phyloP scores from a whole-genome alignment of 495 filamentous ascomycete species.

The Talaromyces borbonicus region DNA sequence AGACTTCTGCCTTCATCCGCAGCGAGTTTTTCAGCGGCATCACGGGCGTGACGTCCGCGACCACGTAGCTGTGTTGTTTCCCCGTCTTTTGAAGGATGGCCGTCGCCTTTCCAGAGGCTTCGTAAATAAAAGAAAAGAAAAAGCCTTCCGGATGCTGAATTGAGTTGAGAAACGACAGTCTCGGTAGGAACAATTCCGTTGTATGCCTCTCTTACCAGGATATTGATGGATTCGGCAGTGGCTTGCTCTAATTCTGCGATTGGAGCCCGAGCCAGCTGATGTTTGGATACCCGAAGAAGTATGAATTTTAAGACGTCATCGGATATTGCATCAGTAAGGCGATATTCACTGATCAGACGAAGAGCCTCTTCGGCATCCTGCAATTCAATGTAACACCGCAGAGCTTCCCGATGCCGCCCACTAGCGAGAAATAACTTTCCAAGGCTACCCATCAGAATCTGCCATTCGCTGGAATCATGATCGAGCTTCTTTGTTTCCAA shows the following conservation, averaged over 20 bases:
- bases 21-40: constrained; percentile 35
- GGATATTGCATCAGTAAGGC: constrained; percentile 72
- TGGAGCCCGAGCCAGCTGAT: constrained; percentile 55
- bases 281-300: constrained; percentile 68
- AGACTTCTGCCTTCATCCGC: constrained; percentile 60
- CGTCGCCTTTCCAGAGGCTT: constrained; percentile 70
- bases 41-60: constrained; percentile 27
- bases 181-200: constrained; percentile 75
- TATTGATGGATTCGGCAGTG: constrained; percentile 68
- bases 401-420: constrained; percentile 69
- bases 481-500: constrained; percentile 57
- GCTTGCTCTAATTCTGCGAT: constrained; percentile 62
- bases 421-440: constrained; percentile 74
- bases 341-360: constrained; percentile 69
- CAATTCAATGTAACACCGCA: constrained; percentile 78
- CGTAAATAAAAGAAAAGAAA: constrained; percentile 91
- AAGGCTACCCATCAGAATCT: constrained; percentile 68
- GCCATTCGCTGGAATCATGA: constrained; percentile 74
- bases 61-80: constrained; percentile 28
- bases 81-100: constrained; percentile 26
- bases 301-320: constrained; percentile 88
- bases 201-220: constrained; percentile 85
- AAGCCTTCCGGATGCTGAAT: constrained; percentile 39
- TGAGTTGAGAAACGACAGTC: constrained; percentile 66
- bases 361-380: constrained; percentile 89